Percentiles rank a stretch among this genome's conserved stretches.
Evolutionary conservation across 1,284 basidiomycete genomes (phyloP).

Genomic region (Inonotus hispidus): DNA sequence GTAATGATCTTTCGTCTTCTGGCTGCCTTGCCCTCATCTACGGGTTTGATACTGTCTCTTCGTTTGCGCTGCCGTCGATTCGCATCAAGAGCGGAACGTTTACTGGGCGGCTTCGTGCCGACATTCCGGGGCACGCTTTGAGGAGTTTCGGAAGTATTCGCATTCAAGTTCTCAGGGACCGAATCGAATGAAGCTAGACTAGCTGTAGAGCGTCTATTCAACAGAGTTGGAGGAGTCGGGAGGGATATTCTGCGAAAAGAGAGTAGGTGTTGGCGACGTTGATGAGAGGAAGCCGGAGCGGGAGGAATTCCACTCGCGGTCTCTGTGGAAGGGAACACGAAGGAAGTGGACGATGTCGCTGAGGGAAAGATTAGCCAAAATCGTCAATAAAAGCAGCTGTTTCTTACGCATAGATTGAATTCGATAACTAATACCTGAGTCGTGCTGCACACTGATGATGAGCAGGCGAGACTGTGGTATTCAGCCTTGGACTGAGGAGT

Average conservation of each 20-base stretch:
- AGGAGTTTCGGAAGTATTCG: background rate
- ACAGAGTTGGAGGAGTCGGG: constrained; percentile 50
- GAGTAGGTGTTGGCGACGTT: constrained; percentile 38
- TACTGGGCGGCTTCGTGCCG: constrained; percentile 16
- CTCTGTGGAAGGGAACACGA: constrained; percentile 15
- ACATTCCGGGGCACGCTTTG: constrained; percentile 21
- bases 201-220: constrained; percentile 57
- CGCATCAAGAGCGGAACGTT: constrained; percentile 30
- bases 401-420: constrained; percentile 3
- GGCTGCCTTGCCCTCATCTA: constrained; percentile 34
- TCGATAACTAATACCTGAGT: background rate
- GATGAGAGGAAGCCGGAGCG: constrained; percentile 6
- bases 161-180: constrained; percentile 35
- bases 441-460: background rate
- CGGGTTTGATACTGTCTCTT: constrained; percentile 29
- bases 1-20: constrained; percentile 57
- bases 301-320: background rate
- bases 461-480: background rate
- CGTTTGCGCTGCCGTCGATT: constrained; percentile 30
- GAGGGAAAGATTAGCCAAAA: background rate
- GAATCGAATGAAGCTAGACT: constrained; percentile 68
- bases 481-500: too few species aligned
- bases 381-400: too few species aligned
- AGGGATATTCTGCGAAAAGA: constrained; percentile 76
- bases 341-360: constrained; percentile 4